Base-by-base conservation (phyloP, 768 basidiomycete genomes). In the Solioccasus polychromus region DNA sequence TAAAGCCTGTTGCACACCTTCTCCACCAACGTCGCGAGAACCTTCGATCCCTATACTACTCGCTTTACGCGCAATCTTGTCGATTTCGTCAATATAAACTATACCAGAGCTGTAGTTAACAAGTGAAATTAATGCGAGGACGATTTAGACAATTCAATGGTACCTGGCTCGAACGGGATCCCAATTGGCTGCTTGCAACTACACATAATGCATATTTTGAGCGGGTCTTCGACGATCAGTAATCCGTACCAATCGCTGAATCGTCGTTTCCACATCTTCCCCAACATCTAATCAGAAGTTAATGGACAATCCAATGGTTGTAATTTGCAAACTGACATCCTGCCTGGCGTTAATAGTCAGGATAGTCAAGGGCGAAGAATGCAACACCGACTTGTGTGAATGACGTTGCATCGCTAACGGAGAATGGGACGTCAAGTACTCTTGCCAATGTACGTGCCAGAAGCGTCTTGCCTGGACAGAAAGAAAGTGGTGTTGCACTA, bases 71-170 rank as follows among this genome's bases (percentile, higher is more conserved):
- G 92, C 87, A 47, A 96, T 83, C 70, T 98, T 97, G 70, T 97
- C 95, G 2, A 93, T 73, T 69, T 98, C 95, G 58, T 98, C 95
- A 37, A 98, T 93, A 61, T 95, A 95, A 25, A 97, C 85, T 50
- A 98, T 96, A 6, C 94, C 94, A 62, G 83, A 83, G 60, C 91
- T 94, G 46, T 29, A 17, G 39, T n/a, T 24, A 42, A 42, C 9
- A 15, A 11, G 52, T 62, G 14, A 55, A 26, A 10, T 31, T 18
- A 23, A 11, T 44, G 26, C 7, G 8, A 26, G 11, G 10, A 14
- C 35, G 31, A 35, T 25, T 15, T 8, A 14, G 26, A 42, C 18
- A 5, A 26, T 23, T n/a, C 26, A 18, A 42, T 42, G 18, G 36
- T 55, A 90, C 91, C 88, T 88, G 18, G 95, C 92, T 45, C 88